Evolutionary conservation across 768 basidiomycete genomes (phyloP), one percentile per base, ranked within the genome.

Genomic region (Amanita muscaria): DNA sequence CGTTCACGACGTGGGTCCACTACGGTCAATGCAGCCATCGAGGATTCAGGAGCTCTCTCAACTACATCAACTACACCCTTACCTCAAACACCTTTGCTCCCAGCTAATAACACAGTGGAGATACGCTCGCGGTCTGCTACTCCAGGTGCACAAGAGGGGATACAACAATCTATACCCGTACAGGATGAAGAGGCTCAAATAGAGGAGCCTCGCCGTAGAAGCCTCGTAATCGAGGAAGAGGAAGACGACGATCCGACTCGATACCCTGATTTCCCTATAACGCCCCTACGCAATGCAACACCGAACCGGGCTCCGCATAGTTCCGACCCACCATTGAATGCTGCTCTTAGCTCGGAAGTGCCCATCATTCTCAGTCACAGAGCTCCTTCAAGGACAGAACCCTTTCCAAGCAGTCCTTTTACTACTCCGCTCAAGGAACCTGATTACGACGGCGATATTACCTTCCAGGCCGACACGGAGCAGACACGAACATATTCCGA

Each of bases 331-430:
- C 74, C 77, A 27, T 78, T 73, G n/a, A 61, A 57, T 49, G 53
- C 40, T 7, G 72, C 77, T 5, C 60, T 68, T 16, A 70, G 76
- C 40, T 73, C 71, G 12, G 59, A 56, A n/a, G 70, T 79, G 9
- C 76, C 82, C 3, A 52, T 76, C 21, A 79, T 72, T 66, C 63
- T 56, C 45, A 64, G 56, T 46, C 66, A 58, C 52, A 71, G 62
- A 49, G 65, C 70, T 4, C 69, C 74, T 12, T 76, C 77, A 21
- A 68, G 74, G 48, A 74, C 73, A 46, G 84, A 85, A 40, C 44
- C 60, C 11, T 79, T 80, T 60, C 75, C 80, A 5, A 75, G 69
- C 22, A 88, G 82, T 57, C 83, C 86, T 11, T 87, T 86, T 53
- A 74, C 73, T 9, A 79, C 78, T 2, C 87, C 84, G 0, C 57